Evolutionary conservation across 1,284 basidiomycete genomes (phyloP), one percentile per base, ranked within the genome.

Genomic region (Mycena sp.): DNA sequence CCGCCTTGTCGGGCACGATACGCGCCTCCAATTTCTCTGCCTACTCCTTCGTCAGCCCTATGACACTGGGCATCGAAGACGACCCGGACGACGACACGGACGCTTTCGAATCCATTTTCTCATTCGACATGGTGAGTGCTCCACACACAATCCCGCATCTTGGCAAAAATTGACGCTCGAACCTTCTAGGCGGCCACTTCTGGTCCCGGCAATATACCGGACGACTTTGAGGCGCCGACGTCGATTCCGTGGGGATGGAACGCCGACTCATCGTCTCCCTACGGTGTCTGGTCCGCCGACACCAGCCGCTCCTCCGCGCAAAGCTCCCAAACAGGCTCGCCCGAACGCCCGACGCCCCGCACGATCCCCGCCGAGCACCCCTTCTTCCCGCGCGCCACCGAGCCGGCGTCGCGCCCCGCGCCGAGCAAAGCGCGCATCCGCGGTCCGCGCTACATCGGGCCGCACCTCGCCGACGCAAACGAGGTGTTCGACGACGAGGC

Each of bases 391-490:
- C 58, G 58, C 40, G 46, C 48, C 56, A 49, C 59, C 43, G 61
- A 54, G 48, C 59, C 57, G 56, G 49, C 25, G n/a, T 25, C 41
- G 12, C 41, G 68, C 69, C 38, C 58, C 2, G 16, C 53, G 40
- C 6, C 53, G 0, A 38, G 30, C 48, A 11, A 25, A 46, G 35
- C 67, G n/a, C 69, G 70, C 43, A 45, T 54, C 14, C 63, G 60
- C 30, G 72, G 71, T 9, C 71, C 74, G 54, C 53, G 71, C 62
- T 85, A 86, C 48, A 78, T 85, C 64, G 83, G 85, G 0, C 85
- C 85, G n/a, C 67, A 77, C 35, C 72, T 85, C 35, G 28, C 61
- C 6, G 76, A 75, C 58, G 64, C 69, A 30, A 75, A 76, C 45
- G 73, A 76, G 25, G 65, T 66, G 46, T 65, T 61, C 19, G 78